A percentile compares a stretch with the other conserved stretches of the same genome.
These are phyloP conservation scores for Fraxinus albicans DNA, from an alignment of 305 asterid genomes.

Conservation along the genomic window DNA sequence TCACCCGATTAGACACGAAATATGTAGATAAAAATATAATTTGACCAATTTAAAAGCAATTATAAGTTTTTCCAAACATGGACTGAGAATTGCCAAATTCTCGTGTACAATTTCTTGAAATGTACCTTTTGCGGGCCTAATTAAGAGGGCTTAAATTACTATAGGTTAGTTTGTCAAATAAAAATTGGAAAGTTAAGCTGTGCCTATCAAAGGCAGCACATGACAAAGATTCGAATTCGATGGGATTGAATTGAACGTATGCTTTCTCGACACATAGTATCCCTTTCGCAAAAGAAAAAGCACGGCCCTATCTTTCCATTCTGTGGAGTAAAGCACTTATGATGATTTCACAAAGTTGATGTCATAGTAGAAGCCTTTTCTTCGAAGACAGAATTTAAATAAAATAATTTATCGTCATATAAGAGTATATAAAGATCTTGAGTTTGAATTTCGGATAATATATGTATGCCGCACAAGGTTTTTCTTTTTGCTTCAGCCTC, in stretches of 20 bases:
- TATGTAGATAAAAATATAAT: too few relatives aligned
- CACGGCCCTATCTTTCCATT: background rate
- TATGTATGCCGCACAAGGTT: background rate
- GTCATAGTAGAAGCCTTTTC: background rate
- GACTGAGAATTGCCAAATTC: too few relatives aligned
- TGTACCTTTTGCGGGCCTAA: background rate
- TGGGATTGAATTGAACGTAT: background rate
- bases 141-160: background rate
- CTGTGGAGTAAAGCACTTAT: background rate
- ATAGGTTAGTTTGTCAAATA: background rate
- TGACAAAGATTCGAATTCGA: background rate
- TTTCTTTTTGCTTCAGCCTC: background rate
- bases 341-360: background rate
- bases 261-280: background rate
- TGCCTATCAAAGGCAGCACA: conserved; percentile 42
- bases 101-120: too few relatives aligned
- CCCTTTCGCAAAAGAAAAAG: background rate
- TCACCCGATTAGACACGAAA: too few relatives aligned
- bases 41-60: too few relatives aligned
- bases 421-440: background rate
- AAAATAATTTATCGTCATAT: background rate
- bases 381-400: background rate
- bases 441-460: too few relatives aligned
- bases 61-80: too few relatives aligned
- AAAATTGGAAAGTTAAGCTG: conserved; percentile 35